Evolutionary conservation across 2,329 filamentous ascomycete species (phyloP).

Genomic region (Penicillium verrucosum): DNA sequence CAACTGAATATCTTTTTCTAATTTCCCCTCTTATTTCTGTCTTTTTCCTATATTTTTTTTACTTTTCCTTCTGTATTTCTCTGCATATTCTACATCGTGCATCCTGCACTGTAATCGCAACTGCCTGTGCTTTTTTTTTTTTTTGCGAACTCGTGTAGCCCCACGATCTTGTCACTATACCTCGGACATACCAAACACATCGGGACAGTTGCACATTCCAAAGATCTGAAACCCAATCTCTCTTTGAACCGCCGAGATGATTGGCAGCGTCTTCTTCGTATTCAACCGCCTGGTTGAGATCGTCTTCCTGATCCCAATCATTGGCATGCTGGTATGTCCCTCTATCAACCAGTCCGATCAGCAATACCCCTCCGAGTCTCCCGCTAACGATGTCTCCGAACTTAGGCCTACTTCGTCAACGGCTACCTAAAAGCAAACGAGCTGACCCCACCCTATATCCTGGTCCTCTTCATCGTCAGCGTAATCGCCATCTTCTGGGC

Average conservation of each 20-base stretch:
- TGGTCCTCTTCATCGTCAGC: conserved; percentile 64
- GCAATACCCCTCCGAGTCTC: not conserved
- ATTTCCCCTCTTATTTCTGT: conserved; percentile 5
- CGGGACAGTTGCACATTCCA: conserved; percentile 18
- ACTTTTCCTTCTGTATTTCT: conserved; percentile 4
- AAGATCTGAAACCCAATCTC: conserved; percentile 12
- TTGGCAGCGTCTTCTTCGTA: conserved; percentile 58
- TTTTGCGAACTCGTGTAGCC: conserved; percentile 9
- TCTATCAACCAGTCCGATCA: not conserved
- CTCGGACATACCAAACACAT: conserved; percentile 4
- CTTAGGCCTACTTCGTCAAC: conserved; percentile 58
- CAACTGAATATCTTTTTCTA: conserved; percentile 8
- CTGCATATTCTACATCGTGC: conserved; percentile 9
- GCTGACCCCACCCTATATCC: conserved; percentile 59
- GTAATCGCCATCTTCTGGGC: conserved; percentile 61
- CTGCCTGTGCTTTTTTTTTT: not conserved
- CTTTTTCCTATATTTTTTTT: conserved; percentile 10
- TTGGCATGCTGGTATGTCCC: conserved; percentile 57
- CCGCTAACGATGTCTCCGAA: not conserved
- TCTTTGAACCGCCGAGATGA: conserved; percentile 34
- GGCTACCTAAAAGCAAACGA: conserved; percentile 55
- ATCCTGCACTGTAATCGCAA: conserved; percentile 12
- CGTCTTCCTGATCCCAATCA: conserved; percentile 59
- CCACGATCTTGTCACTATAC: conserved; percentile 1
- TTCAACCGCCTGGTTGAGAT: conserved; percentile 61